These are phyloP conservation scores for Populus hybrid DNA, from an alignment of 441 rosid species.

Conservation along the genomic window DNA sequence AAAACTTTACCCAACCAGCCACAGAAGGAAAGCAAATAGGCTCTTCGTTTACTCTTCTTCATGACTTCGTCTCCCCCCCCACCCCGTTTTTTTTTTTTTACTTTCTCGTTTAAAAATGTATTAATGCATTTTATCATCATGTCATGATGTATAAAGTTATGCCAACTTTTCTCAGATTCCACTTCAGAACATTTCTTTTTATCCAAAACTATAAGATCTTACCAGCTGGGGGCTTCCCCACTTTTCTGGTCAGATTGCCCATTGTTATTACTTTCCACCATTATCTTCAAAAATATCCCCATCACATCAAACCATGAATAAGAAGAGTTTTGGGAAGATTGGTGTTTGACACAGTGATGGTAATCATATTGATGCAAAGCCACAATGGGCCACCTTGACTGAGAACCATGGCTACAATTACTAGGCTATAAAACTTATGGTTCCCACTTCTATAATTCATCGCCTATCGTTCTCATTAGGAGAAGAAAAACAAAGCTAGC, in stretches of 20 bases:
- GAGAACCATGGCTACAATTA: slow-evolving; percentile 14
- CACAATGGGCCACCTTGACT: slow-evolving; percentile 16
- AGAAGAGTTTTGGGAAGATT: background rate
- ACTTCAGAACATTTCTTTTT: background rate
- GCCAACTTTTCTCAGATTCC: background rate
- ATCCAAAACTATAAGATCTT: background rate
- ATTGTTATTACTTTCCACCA: background rate
- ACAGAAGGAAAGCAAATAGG: slow-evolving; percentile 33
- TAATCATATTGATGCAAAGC: slow-evolving; percentile 2
- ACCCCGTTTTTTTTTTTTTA: no score
- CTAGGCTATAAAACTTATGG: slow-evolving; percentile 2
- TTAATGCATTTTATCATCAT: slow-evolving; percentile 20
- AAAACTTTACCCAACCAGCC: slow-evolving; percentile 27
- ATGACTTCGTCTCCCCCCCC: background rate
- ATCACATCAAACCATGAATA: slow-evolving; percentile 21
- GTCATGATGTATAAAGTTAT: slow-evolving; percentile 6
- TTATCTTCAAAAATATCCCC: background rate
- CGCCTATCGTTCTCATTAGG: background rate
- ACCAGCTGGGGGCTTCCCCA: background rate
- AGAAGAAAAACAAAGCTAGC: background rate
- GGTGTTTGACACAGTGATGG: slow-evolving; percentile 8
- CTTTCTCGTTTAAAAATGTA: slow-evolving; percentile 2
- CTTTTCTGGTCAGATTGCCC: background rate
- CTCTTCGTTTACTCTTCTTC: slow-evolving; percentile 4
- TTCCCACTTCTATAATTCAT: background rate